phyloP scores from a whole-genome alignment of 2,329 filamentous ascomycete genomes.

The Hypoxylon sp. region DNA sequence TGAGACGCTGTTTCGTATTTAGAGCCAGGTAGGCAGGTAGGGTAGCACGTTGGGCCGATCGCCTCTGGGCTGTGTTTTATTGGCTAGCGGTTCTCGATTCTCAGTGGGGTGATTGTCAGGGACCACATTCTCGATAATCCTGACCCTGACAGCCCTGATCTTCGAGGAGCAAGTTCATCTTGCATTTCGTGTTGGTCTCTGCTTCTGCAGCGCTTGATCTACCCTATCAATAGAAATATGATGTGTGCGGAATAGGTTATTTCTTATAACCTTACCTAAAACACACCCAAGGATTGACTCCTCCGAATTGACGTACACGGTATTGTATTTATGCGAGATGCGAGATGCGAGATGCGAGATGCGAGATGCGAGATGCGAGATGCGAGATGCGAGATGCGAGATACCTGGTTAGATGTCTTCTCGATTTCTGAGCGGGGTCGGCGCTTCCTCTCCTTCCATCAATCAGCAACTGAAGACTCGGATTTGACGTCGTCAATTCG shows the following conservation, averaged over 20 bases:
- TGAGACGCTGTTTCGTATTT: slow-evolving; percentile 33
- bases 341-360: background rate
- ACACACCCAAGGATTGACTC: too few species aligned
- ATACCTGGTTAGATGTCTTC: background rate
- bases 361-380: background rate
- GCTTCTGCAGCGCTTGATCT: background rate
- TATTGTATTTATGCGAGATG: background rate
- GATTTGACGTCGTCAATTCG: too few species aligned
- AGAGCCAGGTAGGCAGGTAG: slow-evolving; percentile 24
- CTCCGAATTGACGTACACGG: background rate
- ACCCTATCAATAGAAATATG: background rate
- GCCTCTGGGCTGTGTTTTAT: slow-evolving; percentile 16
- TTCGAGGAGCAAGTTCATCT: background rate
- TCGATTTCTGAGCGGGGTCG: background rate
- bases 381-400: background rate
- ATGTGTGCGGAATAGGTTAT: too few species aligned
- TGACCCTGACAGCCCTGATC: slow-evolving; percentile 26
- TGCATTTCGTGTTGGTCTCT: slow-evolving; percentile 17
- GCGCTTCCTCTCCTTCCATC: background rate
- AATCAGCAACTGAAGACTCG: background rate
- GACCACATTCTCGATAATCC: slow-evolving; percentile 14
- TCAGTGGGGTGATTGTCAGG: slow-evolving; percentile 19
- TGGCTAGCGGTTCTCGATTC: slow-evolving; percentile 19
- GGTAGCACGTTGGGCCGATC: slow-evolving; percentile 26
- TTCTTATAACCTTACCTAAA: too few species aligned